Evolutionary conservation across 1,284 basidiomycete species (phyloP).

Genomic region (Stygiomarasmius scandens): DNA sequence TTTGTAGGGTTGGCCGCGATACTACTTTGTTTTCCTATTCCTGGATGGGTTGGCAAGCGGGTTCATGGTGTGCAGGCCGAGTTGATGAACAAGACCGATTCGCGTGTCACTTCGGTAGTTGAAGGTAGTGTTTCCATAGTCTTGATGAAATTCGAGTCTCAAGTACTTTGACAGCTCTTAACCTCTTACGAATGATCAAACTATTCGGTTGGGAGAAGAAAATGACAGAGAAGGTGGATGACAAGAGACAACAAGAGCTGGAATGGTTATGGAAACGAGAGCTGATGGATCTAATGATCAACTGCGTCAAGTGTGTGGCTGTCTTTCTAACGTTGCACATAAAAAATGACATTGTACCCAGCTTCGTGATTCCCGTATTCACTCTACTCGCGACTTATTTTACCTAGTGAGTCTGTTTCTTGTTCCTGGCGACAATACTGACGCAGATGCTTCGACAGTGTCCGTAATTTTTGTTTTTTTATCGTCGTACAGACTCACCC

Average conservation of each 20-base stretch:
- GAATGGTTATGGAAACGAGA: constrained; percentile 44
- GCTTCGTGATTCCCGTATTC: constrained; percentile 61
- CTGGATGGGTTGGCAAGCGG: constrained; percentile 43
- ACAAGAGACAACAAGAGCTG: constrained; percentile 58
- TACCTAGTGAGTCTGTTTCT: constrained; percentile 45
- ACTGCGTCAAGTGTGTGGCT: constrained; percentile 40
- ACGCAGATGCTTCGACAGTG: not conserved
- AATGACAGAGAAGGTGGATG: constrained; percentile 49
- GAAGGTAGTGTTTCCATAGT: constrained; percentile 40
- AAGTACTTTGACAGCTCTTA: constrained; percentile 37
- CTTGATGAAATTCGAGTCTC: constrained; percentile 7
- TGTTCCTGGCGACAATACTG: not conserved
- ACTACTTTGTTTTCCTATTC: constrained; percentile 55
- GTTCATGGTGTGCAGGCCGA: constrained; percentile 34
- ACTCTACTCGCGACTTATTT: constrained; percentile 71
- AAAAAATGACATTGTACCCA: constrained; percentile 22
- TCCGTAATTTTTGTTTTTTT: not conserved
- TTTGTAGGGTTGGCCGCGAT: constrained; percentile 58
- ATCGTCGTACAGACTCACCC: not conserved
- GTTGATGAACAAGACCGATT: constrained; percentile 38
- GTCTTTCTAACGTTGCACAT: not conserved
- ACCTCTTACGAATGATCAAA: constrained; percentile 61
- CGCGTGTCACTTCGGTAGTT: constrained; percentile 53
- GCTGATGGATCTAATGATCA: constrained; percentile 42
- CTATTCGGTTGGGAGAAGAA: constrained; percentile 70